Base-by-base conservation (phyloP, 163 green algal genomes). In the Prototheca wickerhamii region DNA sequence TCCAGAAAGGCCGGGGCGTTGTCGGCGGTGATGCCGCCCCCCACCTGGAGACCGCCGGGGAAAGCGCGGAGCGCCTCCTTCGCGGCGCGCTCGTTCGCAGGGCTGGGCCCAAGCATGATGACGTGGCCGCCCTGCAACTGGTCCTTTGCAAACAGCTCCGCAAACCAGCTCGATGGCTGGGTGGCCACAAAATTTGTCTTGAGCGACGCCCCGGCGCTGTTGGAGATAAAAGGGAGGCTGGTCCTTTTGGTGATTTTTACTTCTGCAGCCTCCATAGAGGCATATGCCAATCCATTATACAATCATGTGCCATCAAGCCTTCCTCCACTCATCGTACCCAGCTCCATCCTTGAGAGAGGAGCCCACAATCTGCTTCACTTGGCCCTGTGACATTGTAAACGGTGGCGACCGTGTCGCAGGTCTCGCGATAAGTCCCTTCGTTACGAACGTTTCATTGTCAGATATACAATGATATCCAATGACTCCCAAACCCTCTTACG, bases 331-430 rank as follows among this genome's bases (percentile, higher is more conserved):
- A n/a, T n/a, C n/a, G n/a, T n/a, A 61, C 58, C 4, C 58, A 25
- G 5, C 6, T 20, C 92, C 53, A 73, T 96, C 93, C 25, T 77
- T 74, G 7, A 99, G 73, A 3, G 86, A 96, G 0, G 87, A 95
- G 0, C 93, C 93, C 2, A 99, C 93, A 68, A 99, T 99, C 58
- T 99, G 93, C 79, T 99, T 99, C 8, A 99, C 93, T 56, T 93
- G 90, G 18, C 93, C 93, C 87, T 96, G 78, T 58, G 71, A 21
- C 26, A 23, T 23, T 25, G 3, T 37, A 5, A n/a, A 58, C 2
- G 34, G 46, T 29, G 46, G 46, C 15, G n/a, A 29, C 5, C 12
- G 0, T 54, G 18, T 5, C 46, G 6, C n/a, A 10, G 15, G 40
- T 15, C 15, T 49, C n/a, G n/a, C n/a, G n/a, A n/a, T n/a, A n/a